Base-by-base conservation (phyloP, 2,329 filamentous ascomycete species). In the Calonectria ilicicola region DNA sequence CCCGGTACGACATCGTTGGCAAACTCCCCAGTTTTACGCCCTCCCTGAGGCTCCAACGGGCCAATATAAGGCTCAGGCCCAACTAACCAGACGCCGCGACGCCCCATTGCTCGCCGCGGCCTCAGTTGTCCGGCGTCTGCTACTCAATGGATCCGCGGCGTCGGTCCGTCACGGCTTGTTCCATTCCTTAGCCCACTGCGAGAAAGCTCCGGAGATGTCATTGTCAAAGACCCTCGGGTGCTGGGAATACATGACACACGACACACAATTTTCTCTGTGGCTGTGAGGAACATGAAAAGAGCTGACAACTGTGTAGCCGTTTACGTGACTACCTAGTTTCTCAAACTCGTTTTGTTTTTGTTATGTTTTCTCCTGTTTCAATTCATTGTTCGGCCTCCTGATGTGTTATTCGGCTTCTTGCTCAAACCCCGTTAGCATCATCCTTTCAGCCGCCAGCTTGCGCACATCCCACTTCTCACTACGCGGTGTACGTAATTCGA, bases 181-280 rank as follows among this genome's bases (percentile, higher is more conserved):
- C 56, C 47, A 64, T 38, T 32, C 49, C 68, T 60, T 56, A 53
- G 46, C 46, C 63, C 60, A 69, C 74, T 78, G 75, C 47, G 49
- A 68, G 62, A 71, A 73, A 69, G 44, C 58, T 72, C 70, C 68
- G 64, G 49, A 69, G 64, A 76, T 56, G 67, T 78, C 76, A 79
- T 69, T 51, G 53, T 46, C 62, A 68, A 65, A 42, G 32, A 12
- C 32, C 32, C 32, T 8, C 32, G 32, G 32, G 32, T 35, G 32
- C 32, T 35, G 10, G 10, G 32, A 35, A 35, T 35, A 35, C 32
- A 35, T 35, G 32, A 10, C 32, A 35, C 10, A 35, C 32, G 32
- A 35, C 32, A 35, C 32, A 35, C 32, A 35, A 14, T 35, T 35
- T 35, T 35, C 7, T 35, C 32, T 35, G 32, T 35, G 32, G 10